Percentiles rank a stretch among this genome's conserved stretches.
Evolutionary conservation across 1,284 basidiomycete species (phyloP).

Genomic region (Trichosporon sp.): DNA sequence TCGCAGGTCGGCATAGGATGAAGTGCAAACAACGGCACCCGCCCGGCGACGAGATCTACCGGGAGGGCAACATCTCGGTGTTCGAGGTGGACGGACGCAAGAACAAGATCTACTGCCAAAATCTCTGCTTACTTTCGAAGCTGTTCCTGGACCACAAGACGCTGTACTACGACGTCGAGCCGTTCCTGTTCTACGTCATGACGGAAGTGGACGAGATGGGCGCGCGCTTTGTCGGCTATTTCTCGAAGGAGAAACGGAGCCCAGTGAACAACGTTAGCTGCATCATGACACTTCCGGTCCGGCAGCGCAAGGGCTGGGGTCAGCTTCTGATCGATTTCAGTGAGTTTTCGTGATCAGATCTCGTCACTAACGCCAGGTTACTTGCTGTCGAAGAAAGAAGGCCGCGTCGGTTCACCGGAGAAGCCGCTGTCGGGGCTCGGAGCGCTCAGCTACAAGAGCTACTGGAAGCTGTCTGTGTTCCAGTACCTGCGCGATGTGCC

Average conservation of each 20-base stretch:
- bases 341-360: conserved; percentile 52
- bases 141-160: conserved; percentile 99
- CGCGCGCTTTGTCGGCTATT: conserved; percentile 94
- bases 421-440: conserved; percentile 87
- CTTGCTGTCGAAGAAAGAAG: conserved; percentile 90
- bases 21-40: conserved; percentile 95
- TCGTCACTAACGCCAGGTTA: conserved; percentile 62
- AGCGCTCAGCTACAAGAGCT: conserved; percentile 84
- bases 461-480: conserved; percentile 92
- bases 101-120: conserved; percentile 99
- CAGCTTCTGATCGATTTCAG: conserved; percentile 94
- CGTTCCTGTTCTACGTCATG: conserved; percentile 99
- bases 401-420: conserved; percentile 79
- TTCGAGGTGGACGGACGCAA: conserved; percentile 98
- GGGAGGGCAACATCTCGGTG: conserved; percentile 79
- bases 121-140: conserved; percentile 96
- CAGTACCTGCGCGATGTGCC: conserved; percentile 61
- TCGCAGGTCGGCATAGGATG: conserved; percentile 79
- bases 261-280: conserved; percentile 96
- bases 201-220: conserved; percentile 83
- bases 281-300: conserved; percentile 96
- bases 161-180: conserved; percentile 98
- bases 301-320: conserved; percentile 92
- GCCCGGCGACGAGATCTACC: conserved; percentile 97
- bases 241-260: conserved; percentile 97